Base-by-base conservation (phyloP, 768 basidiomycete genomes). In the Xanthoconium stramineum region DNA sequence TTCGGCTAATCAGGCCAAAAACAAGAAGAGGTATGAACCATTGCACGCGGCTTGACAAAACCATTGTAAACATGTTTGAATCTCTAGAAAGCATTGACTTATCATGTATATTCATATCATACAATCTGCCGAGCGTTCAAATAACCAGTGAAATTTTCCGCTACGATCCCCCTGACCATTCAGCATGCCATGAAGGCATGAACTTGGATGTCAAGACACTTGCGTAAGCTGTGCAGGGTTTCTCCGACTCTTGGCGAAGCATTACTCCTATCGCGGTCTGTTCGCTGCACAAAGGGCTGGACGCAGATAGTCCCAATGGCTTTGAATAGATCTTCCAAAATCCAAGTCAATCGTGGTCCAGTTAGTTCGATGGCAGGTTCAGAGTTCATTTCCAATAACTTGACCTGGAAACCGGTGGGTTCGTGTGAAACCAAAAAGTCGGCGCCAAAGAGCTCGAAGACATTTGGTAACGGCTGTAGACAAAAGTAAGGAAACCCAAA, bases 361-460 rank as follows among this genome's bases (percentile, higher is more conserved):
- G 95, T 95, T 52, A 96, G 81, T 65, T 94, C 91, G 56, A 98
- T 96, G 43, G 97, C 97, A 2, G 97, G 96, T 60, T 95, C 94
- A 7, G 96, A 86, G 67, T 99, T 99, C 65, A 96, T 79, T 71
- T 98, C 97, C 32, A 98, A 78, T 2, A 98, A 75, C 53, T 87
- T 85, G 15, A 92, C 85, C 58, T 83, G 78, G 53, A 84, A 80
- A 9, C 69, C 65, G 7, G 51, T 47, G 52, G 60, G 60, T 47
- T 58, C 63, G 65, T 82, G 81, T 50, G 79, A 80, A 55, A 98
- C 80, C 14, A 98, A 76, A 56, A 99, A 89, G 70, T 99, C 97
- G n/a, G 90, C 81, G 0, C 97, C 97, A 65, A 87, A 98, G 15
- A 98, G 81, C 69, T 98, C 96, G 66, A 98, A 98, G 0, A 91